phyloP scores from a whole-genome alignment of 495 filamentous ascomycete genomes.

The Aspergillus sparsus region DNA sequence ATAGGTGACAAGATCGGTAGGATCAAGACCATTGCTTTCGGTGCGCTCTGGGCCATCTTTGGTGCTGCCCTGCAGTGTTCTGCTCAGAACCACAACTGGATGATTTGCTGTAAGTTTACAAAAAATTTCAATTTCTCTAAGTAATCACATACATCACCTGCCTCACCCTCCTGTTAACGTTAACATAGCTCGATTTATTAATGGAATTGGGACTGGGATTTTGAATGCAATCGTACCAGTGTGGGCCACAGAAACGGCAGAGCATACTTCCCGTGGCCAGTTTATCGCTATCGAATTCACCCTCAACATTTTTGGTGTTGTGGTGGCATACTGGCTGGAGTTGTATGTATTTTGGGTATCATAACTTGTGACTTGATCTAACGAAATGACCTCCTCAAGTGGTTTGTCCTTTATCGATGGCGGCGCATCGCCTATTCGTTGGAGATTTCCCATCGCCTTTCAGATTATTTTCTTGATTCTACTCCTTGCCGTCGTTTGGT shows the following conservation, averaged over 20 bases:
- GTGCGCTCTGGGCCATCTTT: conserved; percentile 56
- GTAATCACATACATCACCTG: no score
- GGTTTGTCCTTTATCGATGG: conserved; percentile 60
- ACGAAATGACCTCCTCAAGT: conserved; percentile 28
- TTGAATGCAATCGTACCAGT: conserved; percentile 72
- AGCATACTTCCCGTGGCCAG: conserved; percentile 67
- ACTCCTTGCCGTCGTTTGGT: conserved; percentile 52
- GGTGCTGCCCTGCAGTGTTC: conserved; percentile 63
- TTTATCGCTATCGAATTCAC: conserved; percentile 76
- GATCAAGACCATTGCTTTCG: conserved; percentile 61
- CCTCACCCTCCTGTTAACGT: conserved; percentile 9
- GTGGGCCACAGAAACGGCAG: conserved; percentile 68
- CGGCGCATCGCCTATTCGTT: conserved; percentile 57
- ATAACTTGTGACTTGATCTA: no score
- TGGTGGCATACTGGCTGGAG: conserved; percentile 72
- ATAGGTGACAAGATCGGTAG: conserved; percentile 61
- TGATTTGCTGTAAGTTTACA: conserved; percentile 59
- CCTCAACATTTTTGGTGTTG: conserved; percentile 72
- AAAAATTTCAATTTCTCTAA: not conserved
- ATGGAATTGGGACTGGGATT: conserved; percentile 73
- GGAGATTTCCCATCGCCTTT: conserved; percentile 72
- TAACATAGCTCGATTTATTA: conserved; percentile 57
- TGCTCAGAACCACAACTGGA: conserved; percentile 67
- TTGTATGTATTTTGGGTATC: conserved; percentile 58
- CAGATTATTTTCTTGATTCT: conserved; percentile 66